Conservation (phyloP, 2,329 filamentous ascomycete genomes). For the Cercospora sp. region DNA sequence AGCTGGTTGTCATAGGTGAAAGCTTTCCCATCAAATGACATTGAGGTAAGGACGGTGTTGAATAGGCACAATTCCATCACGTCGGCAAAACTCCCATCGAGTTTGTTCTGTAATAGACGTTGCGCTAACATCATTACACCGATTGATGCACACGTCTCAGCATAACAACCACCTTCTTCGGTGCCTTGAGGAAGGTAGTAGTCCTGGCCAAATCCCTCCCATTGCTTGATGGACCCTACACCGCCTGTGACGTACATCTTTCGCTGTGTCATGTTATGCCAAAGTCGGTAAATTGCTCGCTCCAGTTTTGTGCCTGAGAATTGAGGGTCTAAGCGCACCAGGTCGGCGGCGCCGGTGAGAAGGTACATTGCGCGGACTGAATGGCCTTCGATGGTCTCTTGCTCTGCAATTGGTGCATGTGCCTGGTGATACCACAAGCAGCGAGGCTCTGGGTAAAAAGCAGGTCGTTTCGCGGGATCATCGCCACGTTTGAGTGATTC, state of each 20-base stretch:
- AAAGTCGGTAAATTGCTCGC: constrained; percentile 52
- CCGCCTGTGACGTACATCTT: constrained; percentile 66
- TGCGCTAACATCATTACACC: constrained; percentile 63
- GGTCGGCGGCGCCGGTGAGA: constrained; percentile 59
- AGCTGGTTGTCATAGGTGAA: constrained; percentile 66
- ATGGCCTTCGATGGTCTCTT: constrained; percentile 59
- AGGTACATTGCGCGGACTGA: constrained; percentile 63
- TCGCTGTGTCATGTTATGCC: constrained; percentile 61
- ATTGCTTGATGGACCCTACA: constrained; percentile 59
- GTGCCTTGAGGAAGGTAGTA: constrained; percentile 61
- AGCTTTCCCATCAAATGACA: constrained; percentile 56
- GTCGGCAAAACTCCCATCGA: constrained; percentile 57
- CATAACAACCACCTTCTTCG: constrained; percentile 64
- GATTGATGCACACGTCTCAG: constrained; percentile 63
- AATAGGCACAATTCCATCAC: constrained; percentile 63
- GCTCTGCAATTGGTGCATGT: constrained; percentile 56
- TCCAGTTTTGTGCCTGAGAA: constrained; percentile 38
- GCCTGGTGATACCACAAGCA: constrained; percentile 58
- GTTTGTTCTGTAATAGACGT: constrained; percentile 54
- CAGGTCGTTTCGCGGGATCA: constrained; percentile 49
- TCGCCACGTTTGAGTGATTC: constrained; percentile 57
- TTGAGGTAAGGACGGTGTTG: constrained; percentile 60
- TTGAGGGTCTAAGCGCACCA: constrained; percentile 47
- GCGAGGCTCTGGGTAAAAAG: constrained; percentile 48
- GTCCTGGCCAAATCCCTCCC: constrained; percentile 61